Evolutionary conservation across 2,329 filamentous ascomycete species (phyloP).

Genomic region (Parascedosporium putredinis): DNA sequence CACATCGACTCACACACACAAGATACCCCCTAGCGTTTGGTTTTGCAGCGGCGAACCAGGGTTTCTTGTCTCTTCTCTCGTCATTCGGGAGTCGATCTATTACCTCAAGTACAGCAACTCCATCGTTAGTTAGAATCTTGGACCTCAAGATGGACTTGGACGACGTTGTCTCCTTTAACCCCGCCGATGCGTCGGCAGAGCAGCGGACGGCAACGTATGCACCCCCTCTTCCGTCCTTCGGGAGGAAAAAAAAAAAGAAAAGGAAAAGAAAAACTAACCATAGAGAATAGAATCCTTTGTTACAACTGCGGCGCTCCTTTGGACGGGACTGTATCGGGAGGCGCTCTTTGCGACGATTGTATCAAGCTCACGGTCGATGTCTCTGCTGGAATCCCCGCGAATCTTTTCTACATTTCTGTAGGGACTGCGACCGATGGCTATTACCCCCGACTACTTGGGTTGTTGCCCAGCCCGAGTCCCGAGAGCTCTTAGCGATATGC

Average conservation of each 20-base stretch:
- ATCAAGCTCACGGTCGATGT: constrained; percentile 92
- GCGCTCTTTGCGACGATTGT: constrained; percentile 91
- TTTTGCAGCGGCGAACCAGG: no score
- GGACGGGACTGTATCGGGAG: constrained; percentile 76
- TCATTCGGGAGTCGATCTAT: no score
- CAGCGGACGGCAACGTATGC: constrained; percentile 30
- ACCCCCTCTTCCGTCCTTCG: neutral
- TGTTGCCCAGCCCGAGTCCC: constrained; percentile 72
- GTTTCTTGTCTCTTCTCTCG: no score
- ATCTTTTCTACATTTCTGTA: constrained; percentile 80
- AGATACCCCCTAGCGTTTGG: no score
- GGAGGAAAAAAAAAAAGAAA: no score
- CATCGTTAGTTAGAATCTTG: no score
- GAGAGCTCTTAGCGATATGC: constrained; percentile 86
- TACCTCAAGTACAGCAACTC: no score
- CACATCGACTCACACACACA: neutral
- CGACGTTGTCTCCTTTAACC: constrained; percentile 28
- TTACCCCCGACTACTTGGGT: constrained; percentile 81
- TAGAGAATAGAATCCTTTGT: constrained; percentile 65
- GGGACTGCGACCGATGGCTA: constrained; percentile 90
- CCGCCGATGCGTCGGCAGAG: constrained; percentile 15
- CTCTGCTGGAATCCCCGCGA: constrained; percentile 80
- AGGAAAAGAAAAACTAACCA: constrained; percentile 10
- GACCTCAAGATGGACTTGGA: constrained; percentile 33
- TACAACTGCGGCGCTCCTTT: constrained; percentile 96